Evolutionary conservation across 805 yeast species (phyloP), one percentile per base, ranked within the genome.

Genomic region (Suhomyces pyralidae): DNA sequence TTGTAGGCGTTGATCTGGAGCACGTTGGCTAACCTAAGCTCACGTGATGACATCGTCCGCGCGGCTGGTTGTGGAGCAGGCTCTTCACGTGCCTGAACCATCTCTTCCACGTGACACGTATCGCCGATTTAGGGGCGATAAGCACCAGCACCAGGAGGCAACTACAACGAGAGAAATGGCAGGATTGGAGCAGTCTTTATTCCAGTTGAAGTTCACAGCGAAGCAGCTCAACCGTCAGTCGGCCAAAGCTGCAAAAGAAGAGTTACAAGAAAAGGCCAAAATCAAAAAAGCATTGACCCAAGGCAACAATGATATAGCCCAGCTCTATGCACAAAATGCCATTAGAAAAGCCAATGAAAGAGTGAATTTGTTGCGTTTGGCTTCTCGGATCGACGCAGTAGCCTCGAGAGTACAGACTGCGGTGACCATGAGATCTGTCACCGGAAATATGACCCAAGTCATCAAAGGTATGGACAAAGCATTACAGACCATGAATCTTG

Each of bases 381-480:
- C 97, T 0, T 89, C 97, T 0, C 74, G 97, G 53, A 89, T 94
- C 19, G 99, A 94, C 70, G 93, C 98, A 0, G 99, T 94, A 22
- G 96, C 98, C 0, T 86, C 96, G 3, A 74, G 99, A 54, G 96
- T 94, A 2, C 97, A 93, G 62, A 94, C 99, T 0, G 99, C 99
- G 0, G 97, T 94, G 6, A 93, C 98, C 0, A 94, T 94, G 99
- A 81, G 97, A 58, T 84, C 89, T 48, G 97, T 94, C 9, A 90
- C 97, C 0, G 91, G 92, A 1, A 92, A 91, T 61, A 94, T 94
- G 98, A 82, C 94, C 7, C 84, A 81, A 47, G 98, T 93, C 10
- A 94, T 96, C 53, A 84, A 80, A 64, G 97, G 97, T 8, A 93
- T 94, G 98, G 99, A 94, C 69, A 85, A 83, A 63, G 99, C 99